phyloP scores from a whole-genome alignment of 176 grass and related monocot species.

The Aegilops tauschii region DNA sequence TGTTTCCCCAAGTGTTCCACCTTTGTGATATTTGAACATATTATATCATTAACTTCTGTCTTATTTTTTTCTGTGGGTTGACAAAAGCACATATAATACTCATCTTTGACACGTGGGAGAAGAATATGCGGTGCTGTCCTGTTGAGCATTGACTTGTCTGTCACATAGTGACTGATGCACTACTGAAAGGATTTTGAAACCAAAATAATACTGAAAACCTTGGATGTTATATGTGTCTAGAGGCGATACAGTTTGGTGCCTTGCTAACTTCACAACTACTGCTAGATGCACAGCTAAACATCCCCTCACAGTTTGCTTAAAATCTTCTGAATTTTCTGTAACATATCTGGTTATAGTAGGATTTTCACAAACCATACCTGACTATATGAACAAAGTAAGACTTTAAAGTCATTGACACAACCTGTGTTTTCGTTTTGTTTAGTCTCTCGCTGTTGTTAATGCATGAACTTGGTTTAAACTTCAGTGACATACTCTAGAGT shows the following conservation, averaged over 20 bases:
- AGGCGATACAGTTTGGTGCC: not conserved
- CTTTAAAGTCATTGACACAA: not conserved
- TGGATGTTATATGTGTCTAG: not conserved
- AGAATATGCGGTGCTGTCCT: not conserved
- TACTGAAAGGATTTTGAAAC: not conserved
- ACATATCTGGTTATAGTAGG: not conserved
- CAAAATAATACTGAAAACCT: not conserved
- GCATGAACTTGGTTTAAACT: not conserved
- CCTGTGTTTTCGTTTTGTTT: not conserved
- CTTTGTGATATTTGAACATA: not conserved
- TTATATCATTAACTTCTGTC: not conserved
- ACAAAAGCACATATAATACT: not conserved
- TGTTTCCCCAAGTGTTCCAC: not conserved
- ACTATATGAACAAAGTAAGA: not conserved
- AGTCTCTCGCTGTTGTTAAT: not conserved
- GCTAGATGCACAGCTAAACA: not conserved
- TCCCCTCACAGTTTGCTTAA: not conserved
- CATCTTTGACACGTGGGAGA: not conserved
- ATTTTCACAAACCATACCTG: not conserved
- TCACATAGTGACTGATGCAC: constrained; percentile 6
- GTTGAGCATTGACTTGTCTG: not conserved
- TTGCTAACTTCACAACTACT: not conserved
- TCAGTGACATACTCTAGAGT: not conserved
- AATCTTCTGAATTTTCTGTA: not conserved
- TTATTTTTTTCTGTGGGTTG: constrained; percentile 7